These are phyloP conservation scores for Mycosphaerella sp. DNA, from an alignment of 2,329 filamentous ascomycete genomes.

Conservation along the genomic window DNA sequence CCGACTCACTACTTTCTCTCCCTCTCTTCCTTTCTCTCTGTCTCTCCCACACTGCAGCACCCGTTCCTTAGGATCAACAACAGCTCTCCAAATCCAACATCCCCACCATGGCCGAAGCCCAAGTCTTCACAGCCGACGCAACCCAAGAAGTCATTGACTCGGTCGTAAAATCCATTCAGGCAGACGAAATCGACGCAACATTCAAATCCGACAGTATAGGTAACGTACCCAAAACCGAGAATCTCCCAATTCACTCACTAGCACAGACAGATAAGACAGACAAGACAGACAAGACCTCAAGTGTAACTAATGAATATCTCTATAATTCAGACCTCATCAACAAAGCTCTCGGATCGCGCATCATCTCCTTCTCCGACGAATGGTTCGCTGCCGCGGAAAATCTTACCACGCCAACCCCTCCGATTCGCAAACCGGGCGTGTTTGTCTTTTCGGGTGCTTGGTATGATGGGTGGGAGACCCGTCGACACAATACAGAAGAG, in stretches of 20 bases:
- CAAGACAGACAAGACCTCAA: not conserved
- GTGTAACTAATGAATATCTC: not conserved
- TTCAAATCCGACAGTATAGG: conserved; percentile 52
- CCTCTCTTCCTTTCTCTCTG: no score
- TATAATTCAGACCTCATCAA: conserved; percentile 45
- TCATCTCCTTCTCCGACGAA: conserved; percentile 54
- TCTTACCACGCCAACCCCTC: conserved; percentile 51
- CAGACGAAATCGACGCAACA: conserved; percentile 47
- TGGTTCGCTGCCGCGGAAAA: conserved; percentile 56
- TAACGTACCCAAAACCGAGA: conserved; percentile 16
- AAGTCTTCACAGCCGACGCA: conserved; percentile 29
- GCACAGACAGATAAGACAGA: no score
- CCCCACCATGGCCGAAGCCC: conserved; percentile 25
- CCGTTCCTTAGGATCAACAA: not conserved
- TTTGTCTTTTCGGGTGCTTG: conserved; percentile 56
- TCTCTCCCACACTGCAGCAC: not conserved
- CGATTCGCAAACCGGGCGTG: conserved; percentile 51
- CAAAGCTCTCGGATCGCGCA: conserved; percentile 44
- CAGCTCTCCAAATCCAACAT: not conserved
- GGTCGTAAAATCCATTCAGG: conserved; percentile 36
- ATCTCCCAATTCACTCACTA: no score
- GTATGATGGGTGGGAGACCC: conserved; percentile 61
- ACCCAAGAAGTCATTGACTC: conserved; percentile 26
- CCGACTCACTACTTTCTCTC: no score
- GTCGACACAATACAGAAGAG: conserved; percentile 52